Evolutionary conservation across 2,329 filamentous ascomycete genomes (phyloP), one percentile per base, ranked within the genome.

Genomic region (Aspergillus neoniger): DNA sequence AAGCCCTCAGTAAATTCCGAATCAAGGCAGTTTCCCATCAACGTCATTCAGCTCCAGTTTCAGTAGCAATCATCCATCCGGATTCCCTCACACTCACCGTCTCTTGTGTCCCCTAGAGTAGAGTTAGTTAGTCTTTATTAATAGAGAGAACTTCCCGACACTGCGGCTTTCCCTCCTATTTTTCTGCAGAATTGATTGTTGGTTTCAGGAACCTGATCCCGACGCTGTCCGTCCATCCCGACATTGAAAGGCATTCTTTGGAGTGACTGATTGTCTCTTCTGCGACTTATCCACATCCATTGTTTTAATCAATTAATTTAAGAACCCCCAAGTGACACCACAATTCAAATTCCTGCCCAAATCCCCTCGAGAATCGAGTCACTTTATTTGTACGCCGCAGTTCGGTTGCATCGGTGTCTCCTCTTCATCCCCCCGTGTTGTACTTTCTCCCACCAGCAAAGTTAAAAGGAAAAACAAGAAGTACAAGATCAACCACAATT

Each of bases 1-100:
- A 19, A 44, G 41, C 32, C 32, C 10, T 36, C 32, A 14, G 10
- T 6, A 10, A 44, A 21, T 5, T 44, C 21, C 23, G 28, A 50
- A 50, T 32, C 47, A 50, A 50, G 47, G 47, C 47, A 50, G 25
- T 50, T 28, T 19, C 32, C 47, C 23, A 50, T 50, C 47, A 49
- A 49, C 47, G 47, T 21, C 53, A 30, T 61, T 52, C 49, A 44
- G 57, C 59, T 60, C 61, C 58, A 36, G 32, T 36, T 36, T 36
- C 32, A 43, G n/a, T 10, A 19, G 17, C 17, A 19, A 44, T 21
- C 51, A 47, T 63, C 61, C 55, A 52, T 36, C 44, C 49, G 21
- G n/a, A 36, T 47, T 55, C 23, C n/a, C n/a, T 30, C 53, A 44
- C 6, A 44, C 43, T 32, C 43, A 55, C 39, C 53, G 39, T 47